These are phyloP conservation scores for Verticillium dahliae DNA, from an alignment of 2,329 filamentous ascomycete genomes.

Conservation along the genomic window DNA sequence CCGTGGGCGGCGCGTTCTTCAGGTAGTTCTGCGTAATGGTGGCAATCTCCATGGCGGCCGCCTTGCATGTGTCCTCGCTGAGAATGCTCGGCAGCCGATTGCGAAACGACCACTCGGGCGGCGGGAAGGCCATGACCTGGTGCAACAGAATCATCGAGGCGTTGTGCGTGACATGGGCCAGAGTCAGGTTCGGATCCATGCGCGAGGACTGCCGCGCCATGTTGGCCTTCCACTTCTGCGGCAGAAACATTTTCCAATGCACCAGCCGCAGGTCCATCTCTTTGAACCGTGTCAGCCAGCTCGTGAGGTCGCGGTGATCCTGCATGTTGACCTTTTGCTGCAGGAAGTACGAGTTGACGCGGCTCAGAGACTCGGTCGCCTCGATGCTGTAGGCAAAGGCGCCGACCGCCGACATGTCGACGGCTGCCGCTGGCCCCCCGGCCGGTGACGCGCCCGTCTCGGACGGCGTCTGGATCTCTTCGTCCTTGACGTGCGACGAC, in stretches of 20 bases:
- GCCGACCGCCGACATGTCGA: constrained; percentile 29
- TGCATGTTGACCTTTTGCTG: constrained; percentile 30
- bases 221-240: constrained; percentile 29
- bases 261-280: constrained; percentile 35
- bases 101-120: constrained; percentile 22
- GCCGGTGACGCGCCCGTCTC: constrained; percentile 4
- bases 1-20: constrained; percentile 17
- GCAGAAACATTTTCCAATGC: constrained; percentile 32
- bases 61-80: constrained; percentile 36
- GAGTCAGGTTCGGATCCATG: constrained; percentile 40
- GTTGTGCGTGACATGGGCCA: constrained; percentile 40
- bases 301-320: constrained; percentile 25
- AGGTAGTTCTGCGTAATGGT: constrained; percentile 35
- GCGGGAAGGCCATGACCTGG: constrained; percentile 35
- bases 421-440: constrained; percentile 2
- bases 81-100: constrained; percentile 30
- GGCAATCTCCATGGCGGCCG: constrained; percentile 33
- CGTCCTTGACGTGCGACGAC: constrained; percentile 2
- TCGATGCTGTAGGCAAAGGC: constrained; percentile 36
- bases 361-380: constrained; percentile 33
- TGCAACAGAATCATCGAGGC: constrained; percentile 39
- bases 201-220: constrained; percentile 18
- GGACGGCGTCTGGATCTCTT: constrained; percentile 1
- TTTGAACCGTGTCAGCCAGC: constrained; percentile 36
- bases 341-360: constrained; percentile 33